Evolutionary conservation across 352 stramenopile species (phyloP), one percentile per base, ranked within the genome.

Genomic region (Pythium plurisporium): DNA sequence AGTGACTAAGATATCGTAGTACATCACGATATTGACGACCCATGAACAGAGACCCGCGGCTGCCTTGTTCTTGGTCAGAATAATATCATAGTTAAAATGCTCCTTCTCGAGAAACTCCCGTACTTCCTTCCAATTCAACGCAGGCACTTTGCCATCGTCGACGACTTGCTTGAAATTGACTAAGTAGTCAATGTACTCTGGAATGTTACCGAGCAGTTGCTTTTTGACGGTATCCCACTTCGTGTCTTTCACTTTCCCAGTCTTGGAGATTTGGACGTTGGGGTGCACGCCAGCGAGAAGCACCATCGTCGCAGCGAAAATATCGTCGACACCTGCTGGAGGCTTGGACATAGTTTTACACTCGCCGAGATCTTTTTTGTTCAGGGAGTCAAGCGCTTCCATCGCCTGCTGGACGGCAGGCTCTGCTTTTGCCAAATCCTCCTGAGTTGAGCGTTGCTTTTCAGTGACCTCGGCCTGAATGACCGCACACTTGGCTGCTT

Each of bases 301-400:
- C 30, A 96, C 87, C 94, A 98, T 98, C 8, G 83, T 94, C 7
- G 86, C 86, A 10, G 76, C 86, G 36, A 98, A 98, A 56, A 98
- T 89, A 48, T 98, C 95, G 60, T 98, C 95, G 25, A 98, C 91
- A 54, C 94, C 94, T 17, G 82, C 72, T 17, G 95, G 95, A 34
- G 94, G 94, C 62, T 97, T 98, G 38, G 81, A 88, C 95, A 98
- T 98, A 17, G 93, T 97, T 63, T 98, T 98, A 78, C 93, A 98
- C 56, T 98, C 92, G 42, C 91, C 91, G 3, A 98, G 72, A 75
- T 98, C 93, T 63, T 98, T 98, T 62, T 98, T 97, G 75, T 98
- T 97, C 43, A 98, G 72, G 19, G 94, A 98, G 52, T 98, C 92
- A 0, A 98, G 79, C 5, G 95, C 94, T 54, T 95, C 91, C 91